A percentile compares a stretch with the other conserved stretches of the same genome.
These are phyloP conservation scores for Aspergillus sp. DNA, from an alignment of 2,329 filamentous ascomycete genomes.

Conservation along the genomic window DNA sequence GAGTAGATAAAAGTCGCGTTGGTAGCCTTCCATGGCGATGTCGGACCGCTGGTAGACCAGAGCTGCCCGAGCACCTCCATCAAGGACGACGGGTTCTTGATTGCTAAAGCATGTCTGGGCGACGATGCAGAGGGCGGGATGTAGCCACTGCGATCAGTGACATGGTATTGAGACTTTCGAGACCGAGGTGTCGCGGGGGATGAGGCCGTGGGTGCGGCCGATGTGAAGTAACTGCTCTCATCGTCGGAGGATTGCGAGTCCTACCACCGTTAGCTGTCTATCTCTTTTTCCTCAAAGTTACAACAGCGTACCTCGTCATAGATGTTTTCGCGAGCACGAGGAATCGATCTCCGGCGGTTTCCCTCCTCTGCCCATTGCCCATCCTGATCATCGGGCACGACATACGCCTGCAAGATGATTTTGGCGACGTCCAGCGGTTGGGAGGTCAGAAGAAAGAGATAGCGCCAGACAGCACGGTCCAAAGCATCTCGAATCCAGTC, in stretches of 20 bases:
- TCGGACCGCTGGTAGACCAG: constrained; percentile 83
- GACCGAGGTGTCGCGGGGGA: constrained; percentile 38
- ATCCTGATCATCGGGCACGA: constrained; percentile 38
- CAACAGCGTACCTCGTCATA: background rate
- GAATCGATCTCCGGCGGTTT: constrained; percentile 19
- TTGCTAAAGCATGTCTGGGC: constrained; percentile 58
- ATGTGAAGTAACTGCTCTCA: constrained; percentile 80
- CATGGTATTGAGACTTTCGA: constrained; percentile 33
- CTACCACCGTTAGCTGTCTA: constrained; percentile 16
- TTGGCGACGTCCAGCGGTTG: constrained; percentile 98
- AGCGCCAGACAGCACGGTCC: constrained; percentile 87
- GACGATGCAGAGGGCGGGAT: constrained; percentile 35
- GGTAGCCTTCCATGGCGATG: constrained; percentile 90
- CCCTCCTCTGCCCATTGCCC: constrained; percentile 23
- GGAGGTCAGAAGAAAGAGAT: constrained; percentile 79
- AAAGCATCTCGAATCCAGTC: constrained; percentile 71
- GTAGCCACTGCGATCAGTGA: constrained; percentile 43
- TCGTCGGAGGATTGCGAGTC: constrained; percentile 58
- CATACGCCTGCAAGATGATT: constrained; percentile 76
- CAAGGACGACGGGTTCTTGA: constrained; percentile 74
- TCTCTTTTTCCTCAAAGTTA: background rate
- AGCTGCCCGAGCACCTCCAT: constrained; percentile 81
- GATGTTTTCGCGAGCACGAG: constrained; percentile 14
- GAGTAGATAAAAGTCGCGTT: constrained; percentile 92
- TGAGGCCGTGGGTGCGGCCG: constrained; percentile 43